These are phyloP conservation scores for Tarenaya hassleriana DNA, from an alignment of 345 rosid species.

Conservation along the genomic window DNA sequence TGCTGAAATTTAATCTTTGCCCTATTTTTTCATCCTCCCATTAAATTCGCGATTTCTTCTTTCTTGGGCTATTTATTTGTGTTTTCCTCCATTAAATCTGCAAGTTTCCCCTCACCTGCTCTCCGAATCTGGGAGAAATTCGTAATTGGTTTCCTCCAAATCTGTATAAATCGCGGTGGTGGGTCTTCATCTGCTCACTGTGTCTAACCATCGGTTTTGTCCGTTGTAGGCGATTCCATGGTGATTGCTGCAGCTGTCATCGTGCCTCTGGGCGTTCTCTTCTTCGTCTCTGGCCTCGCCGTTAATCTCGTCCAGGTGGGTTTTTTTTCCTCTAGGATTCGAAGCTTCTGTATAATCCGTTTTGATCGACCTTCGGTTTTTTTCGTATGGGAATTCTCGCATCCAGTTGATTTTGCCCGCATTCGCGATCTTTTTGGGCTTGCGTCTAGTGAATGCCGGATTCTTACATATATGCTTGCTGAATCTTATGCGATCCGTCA, in stretches of 20 bases:
- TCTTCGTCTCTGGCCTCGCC: conserved; percentile 79
- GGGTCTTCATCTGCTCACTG: conserved; percentile 1
- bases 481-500: too few relatives aligned
- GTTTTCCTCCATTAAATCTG: neutral
- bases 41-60: conserved; percentile 3
- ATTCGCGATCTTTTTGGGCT: conserved; percentile 23
- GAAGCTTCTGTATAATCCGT: conserved; percentile 1
- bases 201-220: conserved; percentile 4
- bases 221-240: conserved; percentile 33
- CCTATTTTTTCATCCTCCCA: conserved; percentile 10
- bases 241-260: conserved; percentile 71
- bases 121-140: conserved; percentile 20
- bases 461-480: too few relatives aligned
- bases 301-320: conserved; percentile 95
- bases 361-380: neutral
- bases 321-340: conserved; percentile 14
- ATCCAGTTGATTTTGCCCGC: neutral
- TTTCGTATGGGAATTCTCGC: conserved; percentile 2
- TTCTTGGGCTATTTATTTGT: conserved; percentile 13
- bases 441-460: neutral
- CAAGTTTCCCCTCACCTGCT: conserved; percentile 8
- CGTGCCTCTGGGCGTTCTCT: conserved; percentile 76
- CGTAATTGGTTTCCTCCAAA: conserved; percentile 14
- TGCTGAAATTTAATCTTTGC: neutral
- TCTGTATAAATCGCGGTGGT: conserved; percentile 9